phyloP scores from a whole-genome alignment of 495 filamentous ascomycete genomes.

The Penicillium waksmanii region DNA sequence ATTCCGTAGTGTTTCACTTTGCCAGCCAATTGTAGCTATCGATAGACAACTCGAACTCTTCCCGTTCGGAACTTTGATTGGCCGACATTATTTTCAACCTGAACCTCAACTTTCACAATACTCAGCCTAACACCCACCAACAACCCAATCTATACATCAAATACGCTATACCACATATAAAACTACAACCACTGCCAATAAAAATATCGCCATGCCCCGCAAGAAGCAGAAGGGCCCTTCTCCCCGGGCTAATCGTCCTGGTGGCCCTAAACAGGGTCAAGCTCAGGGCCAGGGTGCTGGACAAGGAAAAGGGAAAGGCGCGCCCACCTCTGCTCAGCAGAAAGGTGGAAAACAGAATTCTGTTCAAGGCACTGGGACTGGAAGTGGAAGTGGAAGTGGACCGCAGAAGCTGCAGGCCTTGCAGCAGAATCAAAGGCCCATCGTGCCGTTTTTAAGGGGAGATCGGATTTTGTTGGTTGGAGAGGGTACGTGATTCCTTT shows the following conservation, averaged over 20 bases:
- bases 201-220: slow-evolving; percentile 19
- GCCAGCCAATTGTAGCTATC: too few relatives aligned
- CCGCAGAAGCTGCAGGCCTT: slow-evolving; percentile 22
- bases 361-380: background rate
- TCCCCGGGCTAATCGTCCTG: slow-evolving; percentile 11
- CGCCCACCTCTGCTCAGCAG: background rate
- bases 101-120: background rate
- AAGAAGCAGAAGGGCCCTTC: slow-evolving; percentile 28
- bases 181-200: background rate
- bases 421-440: slow-evolving; percentile 50
- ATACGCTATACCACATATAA: background rate
- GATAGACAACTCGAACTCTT: too few relatives aligned
- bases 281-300: slow-evolving; percentile 5
- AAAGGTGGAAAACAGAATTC: slow-evolving; percentile 1
- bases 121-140: background rate
- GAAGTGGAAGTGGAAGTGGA: background rate
- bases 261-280: slow-evolving; percentile 13
- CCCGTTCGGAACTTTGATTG: slow-evolving; percentile 30
- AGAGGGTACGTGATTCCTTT: slow-evolving; percentile 59
- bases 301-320: background rate
- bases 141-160: background rate
- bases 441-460: slow-evolving; percentile 72
- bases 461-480: slow-evolving; percentile 84
- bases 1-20: too few relatives aligned
- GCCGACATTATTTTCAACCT: slow-evolving; percentile 17